Conservation (phyloP, 2,329 filamentous ascomycete genomes). For the Colletotrichum truncatum region DNA sequence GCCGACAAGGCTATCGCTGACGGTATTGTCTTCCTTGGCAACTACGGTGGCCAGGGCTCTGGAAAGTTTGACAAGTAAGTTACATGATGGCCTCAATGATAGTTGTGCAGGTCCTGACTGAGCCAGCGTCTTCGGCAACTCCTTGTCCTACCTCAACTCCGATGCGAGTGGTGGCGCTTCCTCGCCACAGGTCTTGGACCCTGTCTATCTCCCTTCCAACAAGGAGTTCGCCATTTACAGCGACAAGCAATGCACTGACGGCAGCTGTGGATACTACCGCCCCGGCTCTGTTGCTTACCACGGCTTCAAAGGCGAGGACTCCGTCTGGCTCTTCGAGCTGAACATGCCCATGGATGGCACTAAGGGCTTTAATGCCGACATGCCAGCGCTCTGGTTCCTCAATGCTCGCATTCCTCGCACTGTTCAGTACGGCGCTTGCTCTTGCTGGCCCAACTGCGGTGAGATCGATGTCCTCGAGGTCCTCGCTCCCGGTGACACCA, state of each 20-base stretch:
- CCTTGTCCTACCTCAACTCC: conserved; percentile 55
- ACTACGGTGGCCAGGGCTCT: conserved; percentile 54
- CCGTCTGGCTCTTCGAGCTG: conserved; percentile 77
- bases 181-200: conserved; percentile 49
- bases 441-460: conserved; percentile 78
- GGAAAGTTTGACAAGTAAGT: conserved; percentile 55
- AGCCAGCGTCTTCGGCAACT: conserved; percentile 52
- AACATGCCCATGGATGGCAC: conserved; percentile 72
- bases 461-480: conserved; percentile 83
- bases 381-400: conserved; percentile 80
- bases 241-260: conserved; percentile 49
- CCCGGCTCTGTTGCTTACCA: conserved; percentile 58
- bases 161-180: conserved; percentile 48
- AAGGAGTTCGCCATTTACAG: conserved; percentile 58
- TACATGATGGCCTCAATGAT: not conserved
- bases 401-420: conserved; percentile 78
- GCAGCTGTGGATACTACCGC: conserved; percentile 54
- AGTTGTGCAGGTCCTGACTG: not conserved
- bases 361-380: conserved; percentile 66
- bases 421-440: conserved; percentile 75
- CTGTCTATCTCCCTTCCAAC: conserved; percentile 50
- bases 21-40: conserved; percentile 58
- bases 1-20: conserved; percentile 48
- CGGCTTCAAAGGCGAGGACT: conserved; percentile 73
- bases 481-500: conserved; percentile 69